These are phyloP conservation scores for Sambucus nigra DNA, from an alignment of 129 eudicot species.

Conservation along the genomic window DNA sequence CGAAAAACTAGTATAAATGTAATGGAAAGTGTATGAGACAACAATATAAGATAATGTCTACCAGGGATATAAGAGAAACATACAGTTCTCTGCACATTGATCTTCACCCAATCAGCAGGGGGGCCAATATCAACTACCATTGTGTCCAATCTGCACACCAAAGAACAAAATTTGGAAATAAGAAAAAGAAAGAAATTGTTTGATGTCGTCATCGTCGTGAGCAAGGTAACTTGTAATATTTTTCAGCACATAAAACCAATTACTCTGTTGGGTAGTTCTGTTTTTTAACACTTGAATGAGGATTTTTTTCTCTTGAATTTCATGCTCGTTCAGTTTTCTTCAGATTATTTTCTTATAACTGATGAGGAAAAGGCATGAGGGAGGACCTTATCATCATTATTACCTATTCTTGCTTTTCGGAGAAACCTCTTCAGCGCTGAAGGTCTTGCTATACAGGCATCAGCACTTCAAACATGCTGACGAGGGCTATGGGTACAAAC, in stretches of 20 bases:
- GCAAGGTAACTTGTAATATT: background rate
- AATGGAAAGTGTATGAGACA: background rate
- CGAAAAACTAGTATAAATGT: slow-evolving; percentile 3
- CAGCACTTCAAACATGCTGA: no score
- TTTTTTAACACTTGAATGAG: background rate
- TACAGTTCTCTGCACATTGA: slow-evolving; percentile 84
- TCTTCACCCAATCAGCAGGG: slow-evolving; percentile 96
- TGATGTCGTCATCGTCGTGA: slow-evolving; percentile 6
- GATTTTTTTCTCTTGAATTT: no score
- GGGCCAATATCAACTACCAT: slow-evolving; percentile 73
- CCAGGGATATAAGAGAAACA: slow-evolving; percentile 18
- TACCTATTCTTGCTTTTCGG: no score
- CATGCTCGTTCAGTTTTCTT: no score
- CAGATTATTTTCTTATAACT: no score
- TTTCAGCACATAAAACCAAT: background rate
- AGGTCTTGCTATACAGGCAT: no score
- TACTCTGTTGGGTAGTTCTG: background rate
- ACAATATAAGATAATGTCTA: background rate
- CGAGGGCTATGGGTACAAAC: no score
- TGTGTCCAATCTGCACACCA: slow-evolving; percentile 38
- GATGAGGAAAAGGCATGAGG: no score
- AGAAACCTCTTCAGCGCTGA: no score
- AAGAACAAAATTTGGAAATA: slow-evolving; percentile 7
- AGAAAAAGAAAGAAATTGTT: no score
- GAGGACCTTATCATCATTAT: no score